These are phyloP conservation scores for Lineolata rhizophorae DNA, from an alignment of 495 filamentous ascomycete genomes.

Conservation along the genomic window DNA sequence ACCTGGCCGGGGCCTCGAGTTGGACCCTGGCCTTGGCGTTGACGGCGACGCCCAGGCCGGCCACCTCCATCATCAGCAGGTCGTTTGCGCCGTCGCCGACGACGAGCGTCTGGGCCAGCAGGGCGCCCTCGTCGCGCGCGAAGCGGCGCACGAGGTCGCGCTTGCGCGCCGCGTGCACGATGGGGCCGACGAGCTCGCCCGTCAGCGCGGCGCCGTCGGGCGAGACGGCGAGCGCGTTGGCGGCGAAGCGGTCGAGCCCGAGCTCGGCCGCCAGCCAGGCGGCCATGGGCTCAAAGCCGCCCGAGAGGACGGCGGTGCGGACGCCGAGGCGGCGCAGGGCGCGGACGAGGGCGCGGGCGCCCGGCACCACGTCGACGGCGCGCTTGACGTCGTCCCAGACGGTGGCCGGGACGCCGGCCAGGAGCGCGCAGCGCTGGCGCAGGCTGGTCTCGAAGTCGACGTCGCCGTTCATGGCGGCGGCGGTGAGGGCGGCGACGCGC, in stretches of 20 bases:
- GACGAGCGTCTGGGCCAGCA: slow-evolving; percentile 55
- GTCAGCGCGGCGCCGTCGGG: slow-evolving; percentile 45
- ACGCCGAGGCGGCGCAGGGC: slow-evolving; percentile 54
- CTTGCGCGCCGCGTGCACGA: slow-evolving; percentile 70
- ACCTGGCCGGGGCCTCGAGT: slow-evolving; percentile 52
- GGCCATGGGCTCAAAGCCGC: slow-evolving; percentile 77
- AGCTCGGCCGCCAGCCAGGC: slow-evolving; percentile 61
- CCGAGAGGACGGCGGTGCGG: slow-evolving; percentile 74
- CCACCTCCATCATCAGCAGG: slow-evolving; percentile 71
- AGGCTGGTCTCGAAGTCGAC: slow-evolving; percentile 78
- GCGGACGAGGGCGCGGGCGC: slow-evolving; percentile 48
- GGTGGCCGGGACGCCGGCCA: slow-evolving; percentile 54
- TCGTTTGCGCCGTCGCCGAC: slow-evolving; percentile 95
- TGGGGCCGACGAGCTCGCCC: slow-evolving; percentile 53
- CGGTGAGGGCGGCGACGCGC: slow-evolving; percentile 59
- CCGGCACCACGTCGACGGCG: slow-evolving; percentile 57
- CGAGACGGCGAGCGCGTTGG: slow-evolving; percentile 63
- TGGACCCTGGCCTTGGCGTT: slow-evolving; percentile 87
- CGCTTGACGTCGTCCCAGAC: slow-evolving; percentile 64
- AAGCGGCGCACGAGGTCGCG: slow-evolving; percentile 53
- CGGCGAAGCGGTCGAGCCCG: slow-evolving; percentile 66
- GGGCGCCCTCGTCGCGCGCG: slow-evolving; percentile 46
- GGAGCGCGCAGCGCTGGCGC: slow-evolving; percentile 50
- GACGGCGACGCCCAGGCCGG: slow-evolving; percentile 81
- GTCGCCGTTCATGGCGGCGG: slow-evolving; percentile 86